A percentile compares a stretch with the other conserved stretches of the same genome.
These are phyloP conservation scores for Carex littledalei DNA, from an alignment of 176 grass and related monocot genomes.

Conservation along the genomic window DNA sequence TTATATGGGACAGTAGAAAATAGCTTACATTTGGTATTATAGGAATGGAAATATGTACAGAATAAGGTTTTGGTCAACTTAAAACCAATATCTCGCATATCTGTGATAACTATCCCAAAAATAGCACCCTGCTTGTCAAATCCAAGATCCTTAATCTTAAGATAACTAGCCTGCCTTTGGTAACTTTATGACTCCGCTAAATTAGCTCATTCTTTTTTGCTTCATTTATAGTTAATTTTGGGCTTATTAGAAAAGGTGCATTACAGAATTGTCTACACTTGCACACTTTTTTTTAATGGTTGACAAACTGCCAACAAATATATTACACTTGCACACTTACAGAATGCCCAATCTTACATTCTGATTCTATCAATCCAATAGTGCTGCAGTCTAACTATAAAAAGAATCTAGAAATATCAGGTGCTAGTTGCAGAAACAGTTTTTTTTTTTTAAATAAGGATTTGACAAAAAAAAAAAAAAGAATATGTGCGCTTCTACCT, in stretches of 20 bases:
- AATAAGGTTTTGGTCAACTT: neutral
- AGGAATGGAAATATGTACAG: neutral
- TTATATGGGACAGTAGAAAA: neutral
- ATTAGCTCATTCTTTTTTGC: neutral
- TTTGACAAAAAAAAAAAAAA: neutral
- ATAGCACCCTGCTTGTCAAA: neutral
- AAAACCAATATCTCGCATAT: neutral
- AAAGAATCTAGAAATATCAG: neutral
- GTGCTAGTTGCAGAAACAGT: neutral
- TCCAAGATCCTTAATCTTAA: neutral
- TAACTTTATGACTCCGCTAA: neutral
- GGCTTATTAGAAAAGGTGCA: neutral
- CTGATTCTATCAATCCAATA: neutral
- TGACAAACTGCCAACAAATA: too few relatives aligned
- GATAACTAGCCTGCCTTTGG: neutral
- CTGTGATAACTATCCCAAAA: neutral
- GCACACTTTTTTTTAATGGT: neutral
- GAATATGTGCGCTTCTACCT: conserved; percentile 46
- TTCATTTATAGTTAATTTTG: neutral
- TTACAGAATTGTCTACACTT: neutral
- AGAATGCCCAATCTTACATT: neutral
- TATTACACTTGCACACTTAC: neutral
- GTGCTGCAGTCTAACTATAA: neutral
- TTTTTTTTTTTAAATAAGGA: neutral
- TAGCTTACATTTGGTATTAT: neutral